Base-by-base conservation (phyloP, 495 filamentous ascomycete species). In the Neurospora sp. region DNA sequence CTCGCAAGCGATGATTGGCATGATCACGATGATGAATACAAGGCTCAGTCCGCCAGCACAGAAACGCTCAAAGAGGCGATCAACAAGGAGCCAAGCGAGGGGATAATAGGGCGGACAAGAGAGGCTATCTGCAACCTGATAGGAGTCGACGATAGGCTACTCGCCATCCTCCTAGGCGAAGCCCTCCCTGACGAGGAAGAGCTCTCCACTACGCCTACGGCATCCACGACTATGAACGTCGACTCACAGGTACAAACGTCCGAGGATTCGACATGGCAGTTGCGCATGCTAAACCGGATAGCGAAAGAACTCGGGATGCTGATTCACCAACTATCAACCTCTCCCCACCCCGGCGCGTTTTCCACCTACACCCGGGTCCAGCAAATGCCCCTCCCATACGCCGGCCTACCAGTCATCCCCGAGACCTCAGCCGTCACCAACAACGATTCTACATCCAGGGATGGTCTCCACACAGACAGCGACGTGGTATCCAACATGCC, bases 151-250 rank as follows among this genome's bases (percentile, higher is more conserved):
- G 94, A 97, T 74, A 86, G 87, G 42, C 82, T 95, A 39, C 88
- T 98, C 7, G 91, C 91, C 3, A 89, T 97, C 35, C 89, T 98
- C 6, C 93, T 98, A 73, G 96, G 96, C 3, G 96, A 97, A 82
- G 84, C 88, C 12, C 82, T 98, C 39, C 90, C 92, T 10, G 85
- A 86, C 39, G 89, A 91, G 35, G 80, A 83, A 74, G 81, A 84
- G 54, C 74, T 84, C 9, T 84, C 83, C 14, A 83, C 82, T 16
- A 85, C 82, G 44, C 81, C 80, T 69, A 81, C 81, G 73, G 81
- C 76, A 73, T 78, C 82, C 5, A 23, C 70, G 5, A 71, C 74
- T 42, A 69, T 75, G 44, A 75, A 78, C 37, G 69, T 76, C 44
- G 77, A 82, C 38, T 77, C 82, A 16, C 74, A 82, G 69, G 78